Evolutionary conservation across 2,329 filamentous ascomycete genomes (phyloP).

Genomic region (Aspergillus terreus): DNA sequence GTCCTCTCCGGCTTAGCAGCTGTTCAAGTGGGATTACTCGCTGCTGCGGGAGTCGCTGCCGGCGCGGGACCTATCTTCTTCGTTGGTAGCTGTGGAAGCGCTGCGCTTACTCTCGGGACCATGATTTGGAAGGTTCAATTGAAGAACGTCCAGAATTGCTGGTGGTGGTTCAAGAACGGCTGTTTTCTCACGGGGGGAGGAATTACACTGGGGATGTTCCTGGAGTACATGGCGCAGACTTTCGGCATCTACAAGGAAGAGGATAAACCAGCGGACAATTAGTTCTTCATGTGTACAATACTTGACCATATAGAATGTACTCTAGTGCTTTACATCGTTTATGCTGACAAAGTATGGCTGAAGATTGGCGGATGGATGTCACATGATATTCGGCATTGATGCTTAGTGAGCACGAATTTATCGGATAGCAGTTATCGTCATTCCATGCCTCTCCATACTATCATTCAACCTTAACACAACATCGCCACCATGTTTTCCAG

Average conservation of each 20-base stretch:
- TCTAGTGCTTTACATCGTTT: too few species aligned
- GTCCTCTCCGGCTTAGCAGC: conserved; percentile 40
- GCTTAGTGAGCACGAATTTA: not conserved
- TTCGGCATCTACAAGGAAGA: conserved; percentile 22
- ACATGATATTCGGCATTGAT: not conserved
- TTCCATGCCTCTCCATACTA: not conserved
- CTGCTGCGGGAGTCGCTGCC: conserved; percentile 42
- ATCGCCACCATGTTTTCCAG: conserved; percentile 27
- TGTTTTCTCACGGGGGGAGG: conserved; percentile 60
- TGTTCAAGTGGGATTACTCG: conserved; percentile 41
- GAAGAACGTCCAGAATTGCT: conserved; percentile 56
- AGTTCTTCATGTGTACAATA: too few species aligned
- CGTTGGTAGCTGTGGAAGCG: conserved; percentile 55
- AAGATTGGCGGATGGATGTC: not conserved
- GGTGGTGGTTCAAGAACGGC: conserved; percentile 63
- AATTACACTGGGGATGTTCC: conserved; percentile 53
- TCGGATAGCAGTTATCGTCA: not conserved
- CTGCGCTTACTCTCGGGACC: conserved; percentile 50
- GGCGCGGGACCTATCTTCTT: conserved; percentile 59
- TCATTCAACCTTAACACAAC: not conserved
- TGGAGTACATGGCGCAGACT: conserved; percentile 48
- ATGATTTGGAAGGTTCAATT: conserved; percentile 60
- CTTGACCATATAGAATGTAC: too few species aligned
- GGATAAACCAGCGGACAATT: not conserved
- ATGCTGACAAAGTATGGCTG: not conserved